Evolutionary conservation across 192 early-diverging fungal species (phyloP), one percentile per base, ranked within the genome.

Genomic region (Bifiguratus adelaidae): DNA sequence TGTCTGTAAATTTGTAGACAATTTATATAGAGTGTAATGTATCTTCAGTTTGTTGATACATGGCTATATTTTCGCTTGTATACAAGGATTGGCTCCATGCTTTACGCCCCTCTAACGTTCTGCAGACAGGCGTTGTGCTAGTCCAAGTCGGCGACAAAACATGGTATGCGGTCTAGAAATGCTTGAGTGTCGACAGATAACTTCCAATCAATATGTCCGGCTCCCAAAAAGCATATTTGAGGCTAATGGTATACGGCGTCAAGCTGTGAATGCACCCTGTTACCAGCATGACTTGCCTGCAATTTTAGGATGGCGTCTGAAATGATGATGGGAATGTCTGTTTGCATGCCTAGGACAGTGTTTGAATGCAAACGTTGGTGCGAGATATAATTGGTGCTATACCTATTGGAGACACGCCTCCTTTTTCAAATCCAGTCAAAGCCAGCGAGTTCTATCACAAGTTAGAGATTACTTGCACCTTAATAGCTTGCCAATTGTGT

Each of bases 161-260:
- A 57, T 3, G 23, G 1, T 5, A 38, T 57, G 28, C 34, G 27
- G 4, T 72, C 40, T 11, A 88, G 59, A 48, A 91, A 84, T n/a
- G 43, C 43, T 5, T 74, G 51, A 0, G 81, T 61, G 15, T 82
- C 74, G 18, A 88, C 43, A 5, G 80, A 74, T 20, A 91, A 65
- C 62, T 94, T 94, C 78, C 81, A 94, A 48, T 94, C 88, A 1
- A 81, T 46, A 66, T 91, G 80, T 0, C 91, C 91, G 22, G 80
- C 86, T 16, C 91, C 91, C 8, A 90, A 56, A 57, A 66, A 89
- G 12, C 87, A 57, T 3, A 94, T 58, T 1, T 75, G 70, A 1
- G 89, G 89, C 44, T 54, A 42, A 13, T 3, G 26, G 33, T 51
- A 24, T n/a, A 32, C 16, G 32, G 11, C 15, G 29, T 2, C 1